These are phyloP conservation scores for Chrysopogon serrulatus DNA, from an alignment of 176 grass and related monocot genomes.

Conservation along the genomic window DNA sequence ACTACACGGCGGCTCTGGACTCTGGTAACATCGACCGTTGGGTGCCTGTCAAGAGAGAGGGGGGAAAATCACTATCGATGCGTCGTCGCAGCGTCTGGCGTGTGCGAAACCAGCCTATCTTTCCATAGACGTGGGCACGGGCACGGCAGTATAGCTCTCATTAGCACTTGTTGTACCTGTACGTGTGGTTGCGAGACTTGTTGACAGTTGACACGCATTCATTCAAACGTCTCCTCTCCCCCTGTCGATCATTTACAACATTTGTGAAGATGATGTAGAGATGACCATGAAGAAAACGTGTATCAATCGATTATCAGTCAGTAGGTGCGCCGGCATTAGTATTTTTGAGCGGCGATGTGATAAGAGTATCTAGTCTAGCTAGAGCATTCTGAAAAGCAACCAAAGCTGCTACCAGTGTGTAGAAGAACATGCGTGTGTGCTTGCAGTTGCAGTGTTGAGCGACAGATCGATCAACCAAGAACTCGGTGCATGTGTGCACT, in stretches of 20 bases:
- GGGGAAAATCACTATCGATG: background rate
- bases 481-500: too few species aligned
- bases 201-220: too few species aligned
- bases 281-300: background rate
- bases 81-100: too few species aligned
- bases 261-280: background rate
- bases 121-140: too few species aligned
- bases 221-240: background rate
- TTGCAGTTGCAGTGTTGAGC: too few species aligned
- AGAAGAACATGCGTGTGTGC: too few species aligned
- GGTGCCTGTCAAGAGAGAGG: background rate
- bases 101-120: background rate
- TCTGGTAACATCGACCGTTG: background rate
- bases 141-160: background rate
- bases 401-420: background rate
- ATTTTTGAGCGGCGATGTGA: background rate
- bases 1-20: too few species aligned
- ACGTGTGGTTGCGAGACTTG: background rate
- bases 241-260: background rate
- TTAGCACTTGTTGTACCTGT: background rate
- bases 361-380: too few species aligned
- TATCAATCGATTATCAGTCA: background rate
- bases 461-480: too few species aligned
- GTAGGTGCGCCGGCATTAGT: background rate
- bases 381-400: background rate